phyloP scores from a whole-genome alignment of 805 yeast genomes.

The Schizosaccharomyces osmophilus region DNA sequence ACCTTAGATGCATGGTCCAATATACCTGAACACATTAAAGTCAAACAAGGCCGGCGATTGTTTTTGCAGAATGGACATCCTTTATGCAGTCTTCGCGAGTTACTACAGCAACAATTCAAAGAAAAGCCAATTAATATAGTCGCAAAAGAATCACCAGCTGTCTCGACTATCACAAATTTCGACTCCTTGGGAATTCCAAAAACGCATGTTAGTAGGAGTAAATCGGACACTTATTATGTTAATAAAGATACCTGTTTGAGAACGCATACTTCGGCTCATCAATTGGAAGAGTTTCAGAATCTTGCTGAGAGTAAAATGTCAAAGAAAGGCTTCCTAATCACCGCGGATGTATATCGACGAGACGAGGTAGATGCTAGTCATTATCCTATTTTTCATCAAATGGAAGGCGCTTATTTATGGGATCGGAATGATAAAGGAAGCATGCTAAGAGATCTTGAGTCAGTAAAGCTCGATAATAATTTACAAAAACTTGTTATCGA shows the following conservation, averaged over 20 bases:
- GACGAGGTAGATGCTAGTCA: constrained; percentile 92
- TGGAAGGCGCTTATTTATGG: constrained; percentile 93
- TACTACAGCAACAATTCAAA: constrained; percentile 12
- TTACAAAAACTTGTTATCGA: constrained; percentile 24
- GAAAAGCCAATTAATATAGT: constrained; percentile 48
- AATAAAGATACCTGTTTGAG: constrained; percentile 49
- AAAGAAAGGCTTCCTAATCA: constrained; percentile 71
- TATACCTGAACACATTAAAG: constrained; percentile 10
- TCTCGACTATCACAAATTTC: constrained; percentile 60
- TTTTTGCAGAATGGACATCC: not conserved
- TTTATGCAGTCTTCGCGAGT: not conserved
- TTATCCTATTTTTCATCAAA: constrained; percentile 90
- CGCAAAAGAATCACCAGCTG: constrained; percentile 43
- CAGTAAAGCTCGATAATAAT: constrained; percentile 25
- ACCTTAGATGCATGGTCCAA: not conserved
- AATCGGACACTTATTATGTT: constrained; percentile 77
- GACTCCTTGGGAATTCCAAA: constrained; percentile 75
- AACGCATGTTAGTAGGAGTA: constrained; percentile 84
- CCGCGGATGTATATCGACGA: constrained; percentile 88
- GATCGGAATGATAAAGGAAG: constrained; percentile 21
- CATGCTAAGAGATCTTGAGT: constrained; percentile 23
- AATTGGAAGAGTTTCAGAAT: constrained; percentile 27
- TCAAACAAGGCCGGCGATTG: not conserved
- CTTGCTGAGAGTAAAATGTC: constrained; percentile 15
- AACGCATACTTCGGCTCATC: constrained; percentile 96